phyloP scores from a whole-genome alignment of 345 rosid genomes.

The Salix arbutifolia region DNA sequence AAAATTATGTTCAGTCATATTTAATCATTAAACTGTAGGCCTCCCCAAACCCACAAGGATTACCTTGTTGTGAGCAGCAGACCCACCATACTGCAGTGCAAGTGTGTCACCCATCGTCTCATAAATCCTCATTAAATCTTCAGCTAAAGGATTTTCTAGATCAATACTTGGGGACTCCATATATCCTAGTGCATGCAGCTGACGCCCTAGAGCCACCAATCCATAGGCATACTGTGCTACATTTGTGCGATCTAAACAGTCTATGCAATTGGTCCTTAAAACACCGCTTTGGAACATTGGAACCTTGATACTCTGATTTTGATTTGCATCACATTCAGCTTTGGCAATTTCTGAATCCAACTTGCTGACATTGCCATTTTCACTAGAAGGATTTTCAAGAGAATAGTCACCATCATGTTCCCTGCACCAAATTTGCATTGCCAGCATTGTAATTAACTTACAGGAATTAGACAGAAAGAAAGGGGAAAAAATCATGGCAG shows the following conservation, averaged over 20 bases:
- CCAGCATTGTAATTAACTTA: slow-evolving; percentile 3
- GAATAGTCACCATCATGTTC: slow-evolving; percentile 27
- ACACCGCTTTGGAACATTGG: slow-evolving; percentile 74
- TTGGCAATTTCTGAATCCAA: slow-evolving; percentile 27
- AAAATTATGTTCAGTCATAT: not conserved
- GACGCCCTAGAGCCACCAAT: slow-evolving; percentile 75
- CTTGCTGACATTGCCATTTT: slow-evolving; percentile 29
- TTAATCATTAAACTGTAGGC: not conserved
- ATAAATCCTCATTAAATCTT: slow-evolving; percentile 68
- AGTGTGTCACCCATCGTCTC: slow-evolving; percentile 97
- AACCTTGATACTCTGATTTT: slow-evolving; percentile 26
- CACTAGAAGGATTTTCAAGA: slow-evolving; percentile 16
- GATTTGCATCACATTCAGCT: slow-evolving; percentile 19
- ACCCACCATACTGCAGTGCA: slow-evolving; percentile 95
- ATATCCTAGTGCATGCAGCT: slow-evolving; percentile 61
- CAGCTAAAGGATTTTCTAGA: slow-evolving; percentile 70
- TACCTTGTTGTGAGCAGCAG: slow-evolving; percentile 98
- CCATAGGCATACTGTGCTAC: slow-evolving; percentile 96
- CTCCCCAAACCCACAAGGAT: not conserved
- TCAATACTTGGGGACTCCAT: slow-evolving; percentile 45
- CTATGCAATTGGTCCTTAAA: slow-evolving; percentile 94
- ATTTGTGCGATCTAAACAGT: slow-evolving; percentile 94
- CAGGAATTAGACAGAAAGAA: not conserved
- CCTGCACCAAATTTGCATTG: slow-evolving; percentile 42
- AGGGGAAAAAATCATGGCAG: not conserved